Base-by-base conservation (phyloP, 441 rosid species). In the Euphorbia schlechtendalii region DNA sequence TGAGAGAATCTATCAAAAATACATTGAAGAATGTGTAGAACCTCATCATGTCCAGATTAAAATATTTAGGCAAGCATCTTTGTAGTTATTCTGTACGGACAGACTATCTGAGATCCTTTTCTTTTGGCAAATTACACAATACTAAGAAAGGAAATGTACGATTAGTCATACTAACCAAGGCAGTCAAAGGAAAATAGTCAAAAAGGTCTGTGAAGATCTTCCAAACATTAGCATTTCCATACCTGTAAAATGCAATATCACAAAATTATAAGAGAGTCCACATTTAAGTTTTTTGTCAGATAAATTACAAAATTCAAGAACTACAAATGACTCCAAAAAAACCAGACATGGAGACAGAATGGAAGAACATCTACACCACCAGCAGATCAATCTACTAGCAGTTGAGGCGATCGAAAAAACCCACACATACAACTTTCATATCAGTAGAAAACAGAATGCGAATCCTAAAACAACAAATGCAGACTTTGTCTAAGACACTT, bases 141-240 rank as follows among this genome's bases (percentile, higher is more conserved):
- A 54, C 51, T 64, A 3, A 0, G 48, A 45, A 40, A 64, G 41
- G 17, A 0, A 38, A 18, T 21, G 51, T 22, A 34, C 10, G n/a
- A n/a, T n/a, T n/a, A 30, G 12, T 34, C 63, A 68, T 69, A 86
- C 93, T 83, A 71, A 92, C 98, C 98, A 92, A 81, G 57, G 98
- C 98, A 66, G 98, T 92, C 80, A 92, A 73, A 14, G 98, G 96
- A 61, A 92, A 87, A 84, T 86, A 92, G 74, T 92, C 98, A 59
- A 92, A 92, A 64, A 92, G 90, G 76, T 92, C 98, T 51, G 98
- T 89, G 70, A 92, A 92, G 64, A 73, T 87, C 84, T 92, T 92
- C 96, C 98, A 89, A 68, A 92, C 93, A 73, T 81, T 84, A 59
- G 96, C 96, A 69, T 78, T 89, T 56, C 98, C 96, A 76, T 92